Evolutionary conservation across 352 stramenopile species (phyloP), one percentile per base, ranked within the genome.

Genomic region (Phytophthora fragariaefolia): DNA sequence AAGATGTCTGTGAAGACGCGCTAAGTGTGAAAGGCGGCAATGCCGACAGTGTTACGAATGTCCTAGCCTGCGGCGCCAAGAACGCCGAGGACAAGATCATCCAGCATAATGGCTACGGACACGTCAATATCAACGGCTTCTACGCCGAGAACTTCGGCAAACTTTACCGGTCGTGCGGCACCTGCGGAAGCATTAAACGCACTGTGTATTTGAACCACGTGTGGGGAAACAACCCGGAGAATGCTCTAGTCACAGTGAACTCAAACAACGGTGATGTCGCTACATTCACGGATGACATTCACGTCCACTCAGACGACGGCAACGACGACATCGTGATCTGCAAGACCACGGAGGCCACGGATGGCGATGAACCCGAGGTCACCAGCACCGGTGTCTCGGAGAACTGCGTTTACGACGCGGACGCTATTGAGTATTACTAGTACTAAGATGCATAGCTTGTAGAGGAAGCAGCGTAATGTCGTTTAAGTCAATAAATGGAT

Each of bases 61-160:
- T 80, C 20, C 47, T 77, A 10, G 76, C 68, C 54, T 65, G 63
- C 32, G 66, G 64, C 24, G 61, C 68, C 27, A 64, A 59, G 42
- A 48, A 62, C 23, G 69, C 69, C 32, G 64, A 78, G 32, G 62
- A 87, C 76, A 87, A 87, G 63, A 62, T 74, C 65, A 73, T 80
- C 48, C 73, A 80, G 53, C 70, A 78, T 60, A 80, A 80, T 15
- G 73, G 73, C 49, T 71, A 75, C 50, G 73, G 73, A 12, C 70
- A 65, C 38, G 73, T 80, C 46, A 78, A 70, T 47, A 78, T 80
- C 67, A 69, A 80, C 40, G 66, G 69, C 23, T 80, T 80, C 69
- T 80, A 78, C 60, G 69, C 61, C 10, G 49, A 80, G 45, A 68
- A 80, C 54, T 80, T 80, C 40, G 73, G 73, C 45, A 77, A 77